These are phyloP conservation scores for Veloporphyrellus conicus DNA, from an alignment of 1,284 basidiomycete genomes.

Conservation along the genomic window DNA sequence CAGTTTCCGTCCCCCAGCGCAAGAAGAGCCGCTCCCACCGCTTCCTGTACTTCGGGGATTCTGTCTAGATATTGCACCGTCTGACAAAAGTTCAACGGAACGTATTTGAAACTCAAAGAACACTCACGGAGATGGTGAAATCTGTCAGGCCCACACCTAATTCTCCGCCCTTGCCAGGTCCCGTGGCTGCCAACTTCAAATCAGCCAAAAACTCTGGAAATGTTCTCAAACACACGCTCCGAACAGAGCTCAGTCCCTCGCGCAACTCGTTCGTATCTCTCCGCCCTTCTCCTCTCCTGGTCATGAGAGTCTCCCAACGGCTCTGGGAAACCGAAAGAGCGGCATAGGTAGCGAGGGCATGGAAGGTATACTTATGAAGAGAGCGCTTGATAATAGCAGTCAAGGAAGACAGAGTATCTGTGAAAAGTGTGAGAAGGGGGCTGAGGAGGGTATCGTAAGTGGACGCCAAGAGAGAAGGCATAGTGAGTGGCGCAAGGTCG, in stretches of 20 bases:
- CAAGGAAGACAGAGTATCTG: slow-evolving; percentile 56
- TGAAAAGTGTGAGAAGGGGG: slow-evolving; percentile 62
- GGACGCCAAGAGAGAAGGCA: slow-evolving; percentile 43
- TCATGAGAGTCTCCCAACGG: slow-evolving; percentile 65
- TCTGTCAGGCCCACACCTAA: slow-evolving; percentile 60
- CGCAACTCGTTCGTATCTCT: slow-evolving; percentile 63
- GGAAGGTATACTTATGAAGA: slow-evolving; percentile 78
- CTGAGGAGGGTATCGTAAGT: slow-evolving; percentile 59
- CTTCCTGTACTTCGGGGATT: slow-evolving; percentile 62
- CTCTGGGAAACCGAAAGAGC: slow-evolving; percentile 50
- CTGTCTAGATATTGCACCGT: slow-evolving; percentile 64
- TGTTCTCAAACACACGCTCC: slow-evolving; percentile 66
- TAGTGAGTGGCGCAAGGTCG: slow-evolving; percentile 58
- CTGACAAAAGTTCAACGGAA: slow-evolving; percentile 34
- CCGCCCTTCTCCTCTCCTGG: slow-evolving; percentile 38
- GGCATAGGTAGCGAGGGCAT: slow-evolving; percentile 67
- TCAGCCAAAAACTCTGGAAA: slow-evolving; percentile 79
- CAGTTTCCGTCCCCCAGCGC: slow-evolving; percentile 79
- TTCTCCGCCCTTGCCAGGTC: slow-evolving; percentile 44
- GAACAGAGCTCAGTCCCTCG: slow-evolving; percentile 59
- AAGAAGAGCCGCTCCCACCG: slow-evolving; percentile 58
- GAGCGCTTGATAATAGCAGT: slow-evolving; percentile 72
- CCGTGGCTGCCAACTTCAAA: slow-evolving; percentile 55
- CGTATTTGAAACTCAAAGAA: neutral
- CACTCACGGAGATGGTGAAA: slow-evolving; percentile 55